Conservation (phyloP, 768 basidiomycete species). For the Pholiota conissans region DNA sequence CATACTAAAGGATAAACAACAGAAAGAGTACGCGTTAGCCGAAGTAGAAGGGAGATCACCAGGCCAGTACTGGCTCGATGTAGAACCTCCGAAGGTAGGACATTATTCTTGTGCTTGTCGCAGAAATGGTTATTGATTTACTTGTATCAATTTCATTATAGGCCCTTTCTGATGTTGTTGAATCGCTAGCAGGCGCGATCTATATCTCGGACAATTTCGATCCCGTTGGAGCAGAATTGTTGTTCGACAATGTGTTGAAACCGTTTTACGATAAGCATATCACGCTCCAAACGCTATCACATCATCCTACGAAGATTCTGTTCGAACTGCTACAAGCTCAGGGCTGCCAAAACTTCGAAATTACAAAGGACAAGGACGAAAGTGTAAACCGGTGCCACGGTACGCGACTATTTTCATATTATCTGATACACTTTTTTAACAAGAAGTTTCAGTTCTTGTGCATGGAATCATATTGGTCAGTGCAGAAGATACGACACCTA, state of each 20-base stretch:
- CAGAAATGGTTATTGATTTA: not conserved
- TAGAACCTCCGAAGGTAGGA: slow-evolving; percentile 78
- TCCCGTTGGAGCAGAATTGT: slow-evolving; percentile 54
- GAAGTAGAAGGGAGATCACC: slow-evolving; percentile 48
- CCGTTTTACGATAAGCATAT: slow-evolving; percentile 82
- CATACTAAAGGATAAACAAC: slow-evolving; percentile 44
- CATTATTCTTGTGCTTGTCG: not conserved
- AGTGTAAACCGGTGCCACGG: slow-evolving; percentile 50
- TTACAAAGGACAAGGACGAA: slow-evolving; percentile 50
- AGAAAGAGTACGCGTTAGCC: slow-evolving; percentile 48
- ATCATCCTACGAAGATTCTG: slow-evolving; percentile 76
- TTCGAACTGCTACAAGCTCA: slow-evolving; percentile 73
- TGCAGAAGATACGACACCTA: slow-evolving; percentile 49
- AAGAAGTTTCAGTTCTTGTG: slow-evolving; percentile 51
- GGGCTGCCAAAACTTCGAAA: slow-evolving; percentile 66
- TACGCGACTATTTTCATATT: slow-evolving; percentile 26
- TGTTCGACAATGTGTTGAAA: slow-evolving; percentile 68
- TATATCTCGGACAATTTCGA: slow-evolving; percentile 77
- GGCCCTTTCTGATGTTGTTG: slow-evolving; percentile 79
- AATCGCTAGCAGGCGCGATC: slow-evolving; percentile 77
- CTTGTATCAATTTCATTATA: slow-evolving; percentile 29
- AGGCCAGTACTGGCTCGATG: slow-evolving; percentile 77
- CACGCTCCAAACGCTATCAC: slow-evolving; percentile 67
- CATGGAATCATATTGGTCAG: slow-evolving; percentile 66
- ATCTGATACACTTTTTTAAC: not conserved